Evolutionary conservation across 139 green algal species (phyloP).

Genomic region (Mychonastes homosphaera): DNA sequence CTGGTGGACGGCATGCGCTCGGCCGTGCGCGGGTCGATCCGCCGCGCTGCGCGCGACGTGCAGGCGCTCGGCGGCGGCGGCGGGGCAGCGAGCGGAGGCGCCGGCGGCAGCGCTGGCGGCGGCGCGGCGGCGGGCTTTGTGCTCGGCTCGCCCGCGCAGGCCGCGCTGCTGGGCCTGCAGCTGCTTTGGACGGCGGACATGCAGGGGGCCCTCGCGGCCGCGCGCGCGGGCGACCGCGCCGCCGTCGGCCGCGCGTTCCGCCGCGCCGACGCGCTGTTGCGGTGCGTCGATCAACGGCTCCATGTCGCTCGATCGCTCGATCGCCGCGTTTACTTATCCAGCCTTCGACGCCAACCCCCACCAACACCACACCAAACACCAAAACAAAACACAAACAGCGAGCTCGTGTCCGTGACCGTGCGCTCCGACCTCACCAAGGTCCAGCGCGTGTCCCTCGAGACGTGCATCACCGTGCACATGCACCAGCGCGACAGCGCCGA

Average conservation of each 20-base stretch:
- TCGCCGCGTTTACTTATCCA: no score
- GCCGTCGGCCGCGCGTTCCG: no score
- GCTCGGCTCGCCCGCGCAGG: constrained; percentile 72
- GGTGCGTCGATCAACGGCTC: not conserved
- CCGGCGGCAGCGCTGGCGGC: not conserved
- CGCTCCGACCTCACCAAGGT: constrained; percentile 63
- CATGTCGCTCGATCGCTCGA: no score
- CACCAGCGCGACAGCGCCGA: constrained; percentile 92
- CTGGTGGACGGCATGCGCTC: constrained; percentile 89
- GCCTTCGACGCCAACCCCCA: not conserved
- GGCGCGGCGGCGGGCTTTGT: constrained; percentile 64
- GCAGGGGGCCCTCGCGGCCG: constrained; percentile 33
- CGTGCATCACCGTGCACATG: constrained; percentile 95
- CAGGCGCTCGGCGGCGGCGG: constrained; percentile 12
- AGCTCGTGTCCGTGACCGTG: constrained; percentile 81
- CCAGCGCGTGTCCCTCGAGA: constrained; percentile 89
- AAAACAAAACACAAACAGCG: constrained; percentile 12
- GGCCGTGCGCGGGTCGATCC: constrained; percentile 53
- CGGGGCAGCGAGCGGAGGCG: not conserved
- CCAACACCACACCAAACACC: not conserved
- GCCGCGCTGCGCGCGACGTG: constrained; percentile 63
- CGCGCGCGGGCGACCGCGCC: no score
- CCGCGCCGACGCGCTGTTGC: no score
- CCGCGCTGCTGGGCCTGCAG: constrained; percentile 82
- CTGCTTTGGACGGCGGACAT: constrained; percentile 92